Percentiles rank a stretch among this genome's conserved stretches.
Conservation (phyloP, 192 early-diverging fungal species). For the Diversispora eburnea region DNA sequence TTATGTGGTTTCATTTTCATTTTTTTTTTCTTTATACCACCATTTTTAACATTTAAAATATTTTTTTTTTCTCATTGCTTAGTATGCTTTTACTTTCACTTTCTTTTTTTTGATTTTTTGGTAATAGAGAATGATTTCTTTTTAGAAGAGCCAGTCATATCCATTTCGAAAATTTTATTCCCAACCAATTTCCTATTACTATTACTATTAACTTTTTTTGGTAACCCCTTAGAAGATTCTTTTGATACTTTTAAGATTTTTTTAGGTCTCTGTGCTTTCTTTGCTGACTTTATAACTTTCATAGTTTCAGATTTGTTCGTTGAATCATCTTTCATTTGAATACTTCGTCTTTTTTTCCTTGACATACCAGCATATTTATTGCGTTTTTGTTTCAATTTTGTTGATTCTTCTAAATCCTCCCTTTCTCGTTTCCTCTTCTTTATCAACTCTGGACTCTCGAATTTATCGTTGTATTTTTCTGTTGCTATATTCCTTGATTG, state of each 20-base stretch:
- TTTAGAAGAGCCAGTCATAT: conserved; percentile 43
- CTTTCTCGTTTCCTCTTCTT: conserved; percentile 36
- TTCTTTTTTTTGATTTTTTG: conserved; percentile 35
- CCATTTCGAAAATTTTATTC: conserved; percentile 36
- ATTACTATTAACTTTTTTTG: conserved; percentile 21
- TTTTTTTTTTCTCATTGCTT: too few relatives aligned
- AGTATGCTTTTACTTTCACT: conserved; percentile 32
- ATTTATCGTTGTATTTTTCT: background rate
- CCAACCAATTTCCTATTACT: conserved; percentile 20
- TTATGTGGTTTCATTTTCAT: too few relatives aligned
- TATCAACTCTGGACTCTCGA: conserved; percentile 3
- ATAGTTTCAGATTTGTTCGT: conserved; percentile 40
- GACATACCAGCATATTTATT: conserved; percentile 51
- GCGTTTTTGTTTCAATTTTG: conserved; percentile 38
- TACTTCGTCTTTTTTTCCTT: conserved; percentile 43
- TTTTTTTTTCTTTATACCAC: too few relatives aligned
- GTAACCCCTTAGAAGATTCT: conserved; percentile 22
- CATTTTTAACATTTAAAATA: too few relatives aligned
- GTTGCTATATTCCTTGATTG: background rate
- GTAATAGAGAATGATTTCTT: conserved; percentile 36
- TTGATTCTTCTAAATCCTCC: conserved; percentile 28
- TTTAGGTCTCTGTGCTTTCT: conserved; percentile 42
- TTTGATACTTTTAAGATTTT: conserved; percentile 36
- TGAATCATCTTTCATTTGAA: conserved; percentile 42
- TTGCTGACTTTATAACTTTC: conserved; percentile 47